Evolutionary conservation across 2,329 filamentous ascomycete species (phyloP).

Genomic region (Ambrosiella cleistominuta): DNA sequence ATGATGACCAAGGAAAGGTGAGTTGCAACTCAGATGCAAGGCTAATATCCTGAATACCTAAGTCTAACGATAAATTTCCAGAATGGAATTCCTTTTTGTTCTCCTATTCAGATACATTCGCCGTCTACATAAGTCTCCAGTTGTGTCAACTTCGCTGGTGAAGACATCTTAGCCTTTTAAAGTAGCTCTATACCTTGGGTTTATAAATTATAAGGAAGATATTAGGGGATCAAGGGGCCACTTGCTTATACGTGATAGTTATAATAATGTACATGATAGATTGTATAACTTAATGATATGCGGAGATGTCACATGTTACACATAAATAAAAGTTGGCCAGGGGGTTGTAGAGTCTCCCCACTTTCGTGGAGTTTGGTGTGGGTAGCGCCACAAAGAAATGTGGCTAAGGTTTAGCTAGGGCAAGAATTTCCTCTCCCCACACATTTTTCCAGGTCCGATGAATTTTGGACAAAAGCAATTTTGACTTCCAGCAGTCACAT

Average conservation of each 20-base stretch:
- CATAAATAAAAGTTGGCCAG: neutral
- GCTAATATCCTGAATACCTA: neutral
- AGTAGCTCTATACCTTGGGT: neutral
- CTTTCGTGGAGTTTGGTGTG: neutral
- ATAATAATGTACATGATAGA: too few relatives aligned
- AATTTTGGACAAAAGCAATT: conserved; percentile 17
- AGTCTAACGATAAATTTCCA: conserved; percentile 19
- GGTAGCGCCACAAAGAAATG: neutral
- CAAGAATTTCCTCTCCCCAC: conserved; percentile 13
- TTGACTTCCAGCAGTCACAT: conserved; percentile 17
- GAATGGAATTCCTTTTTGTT: conserved; percentile 77
- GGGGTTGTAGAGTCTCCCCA: too few relatives aligned
- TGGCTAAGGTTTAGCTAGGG: conserved; percentile 15
- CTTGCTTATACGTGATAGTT: too few relatives aligned
- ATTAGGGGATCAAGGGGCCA: too few relatives aligned
- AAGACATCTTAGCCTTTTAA: neutral
- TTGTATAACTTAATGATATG: too few relatives aligned
- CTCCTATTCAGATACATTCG: conserved; percentile 69
- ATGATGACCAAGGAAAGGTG: conserved; percentile 99
- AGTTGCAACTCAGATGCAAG: conserved; percentile 15
- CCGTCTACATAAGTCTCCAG: conserved; percentile 37
- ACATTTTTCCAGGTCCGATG: conserved; percentile 9
- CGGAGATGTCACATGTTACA: neutral
- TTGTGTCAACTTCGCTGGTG: neutral
- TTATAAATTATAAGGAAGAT: too few relatives aligned